phyloP scores from a whole-genome alignment of 495 filamentous ascomycete species.

The Echria macrotheca region DNA sequence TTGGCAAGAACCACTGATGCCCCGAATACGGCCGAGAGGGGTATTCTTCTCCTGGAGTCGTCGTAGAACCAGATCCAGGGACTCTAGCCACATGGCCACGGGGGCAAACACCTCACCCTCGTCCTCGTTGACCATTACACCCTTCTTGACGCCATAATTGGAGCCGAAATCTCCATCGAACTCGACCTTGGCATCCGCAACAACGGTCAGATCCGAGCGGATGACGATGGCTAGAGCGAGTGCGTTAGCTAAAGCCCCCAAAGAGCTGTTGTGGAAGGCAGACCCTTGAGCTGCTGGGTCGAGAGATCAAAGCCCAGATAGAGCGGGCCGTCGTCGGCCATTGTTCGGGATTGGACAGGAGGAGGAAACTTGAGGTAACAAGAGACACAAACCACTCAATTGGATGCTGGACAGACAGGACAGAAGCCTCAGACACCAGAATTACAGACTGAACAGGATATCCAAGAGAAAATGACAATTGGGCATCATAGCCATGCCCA shows the following conservation, averaged over 20 bases:
- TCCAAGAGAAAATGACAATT: not conserved
- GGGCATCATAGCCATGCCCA: too few species aligned
- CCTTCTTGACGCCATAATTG: conserved; percentile 83
- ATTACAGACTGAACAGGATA: not conserved
- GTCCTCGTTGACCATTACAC: conserved; percentile 72
- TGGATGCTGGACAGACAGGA: not conserved
- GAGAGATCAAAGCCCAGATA: conserved; percentile 95
- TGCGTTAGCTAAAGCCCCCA: conserved; percentile 3
- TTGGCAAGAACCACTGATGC: conserved; percentile 87
- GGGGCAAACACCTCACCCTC: conserved; percentile 88
- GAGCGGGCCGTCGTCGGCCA: conserved; percentile 51
- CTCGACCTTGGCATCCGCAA: conserved; percentile 70
- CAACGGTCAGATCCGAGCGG: conserved; percentile 68
- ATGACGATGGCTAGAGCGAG: conserved; percentile 61
- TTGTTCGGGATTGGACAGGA: conserved; percentile 25
- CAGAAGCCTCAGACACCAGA: too few species aligned
- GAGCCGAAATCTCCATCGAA: conserved; percentile 65
- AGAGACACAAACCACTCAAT: not conserved
- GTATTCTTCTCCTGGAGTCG: conserved; percentile 68
- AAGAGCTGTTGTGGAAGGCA: conserved; percentile 12
- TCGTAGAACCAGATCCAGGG: conserved; percentile 74
- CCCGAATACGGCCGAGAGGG: conserved; percentile 70
- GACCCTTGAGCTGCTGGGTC: conserved; percentile 91
- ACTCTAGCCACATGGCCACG: conserved; percentile 90
- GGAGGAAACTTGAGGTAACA: not conserved